Base-by-base conservation (phyloP, 2,329 filamentous ascomycete species). In the Pseudogymnoascus sp. region DNA sequence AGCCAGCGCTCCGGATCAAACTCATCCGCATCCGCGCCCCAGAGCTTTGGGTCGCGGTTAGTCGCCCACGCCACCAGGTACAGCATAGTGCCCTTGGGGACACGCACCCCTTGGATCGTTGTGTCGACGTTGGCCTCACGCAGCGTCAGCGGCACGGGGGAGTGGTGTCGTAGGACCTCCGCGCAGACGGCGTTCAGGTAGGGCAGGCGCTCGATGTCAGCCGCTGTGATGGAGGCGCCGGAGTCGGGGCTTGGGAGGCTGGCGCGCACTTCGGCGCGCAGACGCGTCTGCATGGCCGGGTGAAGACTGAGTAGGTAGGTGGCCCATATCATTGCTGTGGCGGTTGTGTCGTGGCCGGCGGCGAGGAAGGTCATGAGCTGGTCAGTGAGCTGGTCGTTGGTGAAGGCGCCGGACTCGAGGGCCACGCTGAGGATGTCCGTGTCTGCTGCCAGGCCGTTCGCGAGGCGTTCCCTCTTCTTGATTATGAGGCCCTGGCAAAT, bases 321-420 rank as follows among this genome's bases (percentile, higher is more conserved):
- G 2, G 87, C 83, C 89, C 89, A 93, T n/a, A 87, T 89, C 72
- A 95, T 80, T 16, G 89, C 82, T 0, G 86, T 83, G 0, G 90
- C 85, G 0, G 89, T 93, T 0, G 90, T 93, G 76, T 93, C 89
- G 73, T 93, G 90, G 22, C 88, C 88, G 0, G 91, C 91, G 0
- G 88, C 89, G 4, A 96, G 83, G 78, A 96, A 95, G 0, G 90
- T 96, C 90, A 96, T 95, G 72, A 95, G 83, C 75, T 96, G 91
- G 73, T 95, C 89, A 37, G 91, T 84, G n/a, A 96, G 83, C 65
- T 91, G 86, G 59, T 91, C 89, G 66, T 95, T 90, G 11, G 78
- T 83, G 75, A 96, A 95, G 5, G 81, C 85, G 56, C 89, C 89
- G 40, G 86, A 91, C 72, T 88, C 83, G 59, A 96, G 78, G 14